Evolutionary conservation across 345 rosid genomes (phyloP).

Genomic region (Linum trigynum): DNA sequence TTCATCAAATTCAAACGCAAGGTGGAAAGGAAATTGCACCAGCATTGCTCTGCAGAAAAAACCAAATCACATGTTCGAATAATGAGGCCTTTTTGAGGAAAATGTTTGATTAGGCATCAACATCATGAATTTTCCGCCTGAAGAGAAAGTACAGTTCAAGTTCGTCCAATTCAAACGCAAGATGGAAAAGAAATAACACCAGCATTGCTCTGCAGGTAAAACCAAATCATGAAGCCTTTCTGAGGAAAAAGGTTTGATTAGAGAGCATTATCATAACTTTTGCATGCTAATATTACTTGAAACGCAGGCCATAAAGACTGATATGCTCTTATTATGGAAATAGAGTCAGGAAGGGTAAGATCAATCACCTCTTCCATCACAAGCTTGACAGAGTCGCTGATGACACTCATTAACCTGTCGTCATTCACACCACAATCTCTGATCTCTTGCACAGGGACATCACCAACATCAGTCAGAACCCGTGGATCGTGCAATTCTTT

Average conservation of each 20-base stretch:
- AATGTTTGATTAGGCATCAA: too few relatives aligned
- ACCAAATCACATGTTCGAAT: background rate
- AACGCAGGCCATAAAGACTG: too few relatives aligned
- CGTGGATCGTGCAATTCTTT: conserved; percentile 82
- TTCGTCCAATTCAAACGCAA: background rate
- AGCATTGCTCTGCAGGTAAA: background rate
- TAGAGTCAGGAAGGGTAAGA: background rate
- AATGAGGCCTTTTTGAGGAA: too few relatives aligned
- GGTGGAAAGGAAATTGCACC: background rate
- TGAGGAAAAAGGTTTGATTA: too few relatives aligned
- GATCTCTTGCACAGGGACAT: conserved; percentile 95
- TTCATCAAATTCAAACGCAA: background rate
- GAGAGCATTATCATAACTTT: too few relatives aligned
- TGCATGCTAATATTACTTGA: too few relatives aligned
- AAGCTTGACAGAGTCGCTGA: conserved; percentile 73
- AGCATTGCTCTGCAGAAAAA: background rate
- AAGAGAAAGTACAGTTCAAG: conserved; percentile 2
- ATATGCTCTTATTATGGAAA: too few relatives aligned
- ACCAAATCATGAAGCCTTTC: background rate
- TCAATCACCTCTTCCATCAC: conserved; percentile 78
- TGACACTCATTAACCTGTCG: conserved; percentile 84
- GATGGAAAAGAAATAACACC: background rate
- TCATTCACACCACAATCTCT: conserved; percentile 95
- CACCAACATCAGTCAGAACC: conserved; percentile 91
- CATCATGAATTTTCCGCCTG: conserved; percentile 27